These are phyloP conservation scores for Capsicum pubescens DNA, from an alignment of 257 asterid genomes.

Conservation along the genomic window DNA sequence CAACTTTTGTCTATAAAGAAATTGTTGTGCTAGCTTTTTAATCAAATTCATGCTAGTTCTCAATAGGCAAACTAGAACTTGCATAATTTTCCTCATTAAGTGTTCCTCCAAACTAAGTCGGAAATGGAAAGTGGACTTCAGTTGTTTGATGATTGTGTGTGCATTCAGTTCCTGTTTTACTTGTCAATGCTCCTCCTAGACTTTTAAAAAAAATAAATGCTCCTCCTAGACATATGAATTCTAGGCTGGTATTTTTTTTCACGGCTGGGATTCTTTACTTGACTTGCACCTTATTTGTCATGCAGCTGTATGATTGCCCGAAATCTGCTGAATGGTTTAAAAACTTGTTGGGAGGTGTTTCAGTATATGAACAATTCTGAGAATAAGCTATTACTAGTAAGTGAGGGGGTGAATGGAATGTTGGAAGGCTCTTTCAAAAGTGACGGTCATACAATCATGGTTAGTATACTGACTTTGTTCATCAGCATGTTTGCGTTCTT, in stretches of 20 bases:
- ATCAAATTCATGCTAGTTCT: conserved; percentile 5
- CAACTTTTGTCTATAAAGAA: neutral
- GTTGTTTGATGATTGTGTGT: too few relatives aligned
- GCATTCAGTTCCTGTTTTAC: neutral
- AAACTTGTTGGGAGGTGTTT: conserved; percentile 81
- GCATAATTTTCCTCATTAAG: neutral
- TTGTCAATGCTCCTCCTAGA: conserved; percentile 10
- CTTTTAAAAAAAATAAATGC: too few relatives aligned
- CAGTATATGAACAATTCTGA: conserved; percentile 75
- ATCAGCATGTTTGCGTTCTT: conserved; percentile 32
- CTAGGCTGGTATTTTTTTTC: neutral
- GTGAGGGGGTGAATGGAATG: conserved; percentile 42
- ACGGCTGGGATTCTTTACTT: neutral
- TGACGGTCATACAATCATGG: too few relatives aligned
- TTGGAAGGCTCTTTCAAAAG: too few relatives aligned
- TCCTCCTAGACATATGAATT: neutral
- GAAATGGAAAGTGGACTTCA: neutral
- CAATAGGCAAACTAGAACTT: neutral
- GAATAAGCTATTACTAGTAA: conserved; percentile 26
- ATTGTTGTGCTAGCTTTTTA: conserved; percentile 3
- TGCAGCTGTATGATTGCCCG: conserved; percentile 96
- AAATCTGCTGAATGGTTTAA: conserved; percentile 85
- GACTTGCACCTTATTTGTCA: conserved; percentile 36
- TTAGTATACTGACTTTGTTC: too few relatives aligned
- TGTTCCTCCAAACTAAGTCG: neutral